Evolutionary conservation across 805 yeast genomes (phyloP).

Genomic region (Candida boleticola): DNA sequence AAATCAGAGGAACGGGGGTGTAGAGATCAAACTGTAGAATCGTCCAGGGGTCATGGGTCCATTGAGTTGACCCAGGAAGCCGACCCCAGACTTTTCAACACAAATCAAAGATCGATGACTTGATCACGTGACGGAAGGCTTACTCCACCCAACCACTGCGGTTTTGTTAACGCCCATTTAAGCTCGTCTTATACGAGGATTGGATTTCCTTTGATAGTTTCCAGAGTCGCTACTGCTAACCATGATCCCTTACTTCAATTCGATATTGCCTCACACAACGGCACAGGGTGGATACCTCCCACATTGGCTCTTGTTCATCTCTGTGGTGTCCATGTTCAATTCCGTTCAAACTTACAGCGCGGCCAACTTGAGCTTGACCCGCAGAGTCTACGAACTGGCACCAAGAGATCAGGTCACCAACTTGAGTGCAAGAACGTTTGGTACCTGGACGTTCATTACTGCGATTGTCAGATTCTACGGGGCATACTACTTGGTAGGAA

Average conservation of each 20-base stretch:
- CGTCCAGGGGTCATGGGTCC: no score
- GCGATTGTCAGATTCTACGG: conserved; percentile 84
- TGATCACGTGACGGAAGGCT: no score
- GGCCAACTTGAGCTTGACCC: conserved; percentile 65
- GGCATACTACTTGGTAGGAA: conserved; percentile 64
- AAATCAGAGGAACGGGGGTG: not conserved
- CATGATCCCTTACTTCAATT: conserved; percentile 14
- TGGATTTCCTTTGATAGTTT: no score
- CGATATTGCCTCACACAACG: conserved; percentile 15
- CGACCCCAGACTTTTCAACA: no score
- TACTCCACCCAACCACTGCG: not conserved
- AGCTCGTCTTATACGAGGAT: no score
- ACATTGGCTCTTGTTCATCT: conserved; percentile 48
- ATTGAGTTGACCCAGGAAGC: no score
- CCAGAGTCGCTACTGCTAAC: no score
- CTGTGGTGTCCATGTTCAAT: conserved; percentile 89
- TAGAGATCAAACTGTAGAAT: no score
- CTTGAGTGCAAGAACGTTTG: conserved; percentile 93
- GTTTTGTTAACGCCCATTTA: not conserved
- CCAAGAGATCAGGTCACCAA: conserved; percentile 35
- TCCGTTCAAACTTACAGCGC: conserved; percentile 81
- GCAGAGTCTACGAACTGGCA: conserved; percentile 74
- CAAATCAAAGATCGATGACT: no score
- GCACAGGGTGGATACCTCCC: conserved; percentile 32
- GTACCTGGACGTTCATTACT: conserved; percentile 94